Percentiles rank a stretch among this genome's conserved stretches.
Evolutionary conservation across 2,329 filamentous ascomycete species (phyloP).

Genomic region (Monilinia polystroma): DNA sequence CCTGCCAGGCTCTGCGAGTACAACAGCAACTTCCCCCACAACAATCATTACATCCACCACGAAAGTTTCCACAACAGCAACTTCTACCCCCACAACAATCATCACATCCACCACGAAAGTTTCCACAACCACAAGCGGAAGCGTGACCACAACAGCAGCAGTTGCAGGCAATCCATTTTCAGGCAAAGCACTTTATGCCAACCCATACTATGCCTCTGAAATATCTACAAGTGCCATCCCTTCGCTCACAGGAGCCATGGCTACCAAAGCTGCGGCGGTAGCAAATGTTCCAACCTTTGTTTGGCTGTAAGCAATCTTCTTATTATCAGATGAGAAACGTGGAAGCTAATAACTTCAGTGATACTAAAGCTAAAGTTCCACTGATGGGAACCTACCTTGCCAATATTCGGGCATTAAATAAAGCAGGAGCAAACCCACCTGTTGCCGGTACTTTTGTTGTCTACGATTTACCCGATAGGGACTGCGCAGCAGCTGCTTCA

Average conservation of each 20-base stretch:
- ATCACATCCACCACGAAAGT: constrained; percentile 14
- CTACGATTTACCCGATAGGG: constrained; percentile 63
- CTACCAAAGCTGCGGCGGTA: constrained; percentile 49
- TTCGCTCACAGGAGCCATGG: constrained; percentile 55
- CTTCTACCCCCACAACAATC: constrained; percentile 24
- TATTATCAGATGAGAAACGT: background rate
- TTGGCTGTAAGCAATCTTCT: constrained; percentile 48
- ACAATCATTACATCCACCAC: constrained; percentile 21
- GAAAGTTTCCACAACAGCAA: constrained; percentile 22
- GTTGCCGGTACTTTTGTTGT: constrained; percentile 56
- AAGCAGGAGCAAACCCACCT: constrained; percentile 48
- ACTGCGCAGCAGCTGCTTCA: constrained; percentile 62
- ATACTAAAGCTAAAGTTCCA: constrained; percentile 50
- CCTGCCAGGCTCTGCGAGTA: constrained; percentile 32
- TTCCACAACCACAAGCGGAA: constrained; percentile 23
- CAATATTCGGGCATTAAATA: constrained; percentile 49
- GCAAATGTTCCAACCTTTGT: constrained; percentile 52
- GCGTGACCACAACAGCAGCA: constrained; percentile 34
- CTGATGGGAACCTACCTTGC: constrained; percentile 48
- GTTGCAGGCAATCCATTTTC: constrained; percentile 54
- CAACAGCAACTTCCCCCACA: constrained; percentile 24
- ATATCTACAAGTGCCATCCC: constrained; percentile 58
- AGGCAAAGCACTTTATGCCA: constrained; percentile 51
- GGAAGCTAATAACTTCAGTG: constrained; percentile 31
- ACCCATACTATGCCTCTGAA: constrained; percentile 54